Evolutionary conservation across 176 grass and related monocot genomes (phyloP).

Genomic region (Thinopyrum elongatum): DNA sequence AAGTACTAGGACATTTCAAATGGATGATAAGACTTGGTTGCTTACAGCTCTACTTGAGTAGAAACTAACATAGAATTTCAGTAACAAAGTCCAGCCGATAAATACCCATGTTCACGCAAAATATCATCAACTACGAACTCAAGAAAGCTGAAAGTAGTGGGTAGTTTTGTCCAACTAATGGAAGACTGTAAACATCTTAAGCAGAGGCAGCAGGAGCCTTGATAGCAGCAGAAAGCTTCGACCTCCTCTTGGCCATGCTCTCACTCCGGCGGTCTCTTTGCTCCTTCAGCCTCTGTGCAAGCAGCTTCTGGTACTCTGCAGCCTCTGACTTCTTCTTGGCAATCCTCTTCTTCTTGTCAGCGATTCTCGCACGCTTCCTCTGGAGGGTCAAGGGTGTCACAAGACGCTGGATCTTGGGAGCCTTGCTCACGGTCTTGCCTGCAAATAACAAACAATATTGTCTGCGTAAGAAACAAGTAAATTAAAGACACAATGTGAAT

Average conservation of each 20-base stretch:
- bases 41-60: not conserved
- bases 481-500: not conserved
- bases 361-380: conserved; percentile 79
- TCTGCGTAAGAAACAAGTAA: not conserved
- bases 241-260: conserved; percentile 91
- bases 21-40: not conserved
- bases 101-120: conserved; percentile 31
- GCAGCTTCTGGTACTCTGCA: conserved; percentile 92
- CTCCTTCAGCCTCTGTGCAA: conserved; percentile 83
- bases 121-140: conserved; percentile 22
- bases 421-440: conserved; percentile 98
- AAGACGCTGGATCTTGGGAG: conserved; percentile 94
- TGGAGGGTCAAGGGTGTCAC: conserved; percentile 90
- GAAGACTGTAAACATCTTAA: conserved; percentile 3
- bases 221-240: conserved; percentile 63
- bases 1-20: not conserved
- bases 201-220: conserved; percentile 47
- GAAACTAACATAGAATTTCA: conserved; percentile 3
- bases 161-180: conserved; percentile 13
- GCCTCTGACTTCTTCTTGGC: conserved; percentile 84
- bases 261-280: conserved; percentile 79
- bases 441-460: conserved; percentile 6
- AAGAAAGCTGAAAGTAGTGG: conserved; percentile 16
- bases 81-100: not conserved
- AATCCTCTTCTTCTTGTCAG: conserved; percentile 96